phyloP scores from a whole-genome alignment of 1,284 basidiomycete species.

The Moniliella sp. region DNA sequence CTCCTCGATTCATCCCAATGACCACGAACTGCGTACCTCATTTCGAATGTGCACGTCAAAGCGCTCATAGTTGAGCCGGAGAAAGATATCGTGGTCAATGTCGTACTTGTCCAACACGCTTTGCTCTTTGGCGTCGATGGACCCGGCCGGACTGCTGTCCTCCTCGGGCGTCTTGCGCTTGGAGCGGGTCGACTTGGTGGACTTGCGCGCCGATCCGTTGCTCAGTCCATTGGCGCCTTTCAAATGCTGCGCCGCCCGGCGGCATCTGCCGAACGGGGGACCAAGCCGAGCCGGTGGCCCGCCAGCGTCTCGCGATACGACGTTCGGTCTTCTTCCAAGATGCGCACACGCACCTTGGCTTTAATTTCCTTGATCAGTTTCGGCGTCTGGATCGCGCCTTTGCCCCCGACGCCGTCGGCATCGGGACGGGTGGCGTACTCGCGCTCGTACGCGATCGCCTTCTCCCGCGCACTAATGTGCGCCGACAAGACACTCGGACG shows the following conservation, averaged over 20 bases:
- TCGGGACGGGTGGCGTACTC: too few species aligned
- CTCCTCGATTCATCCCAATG: too few species aligned
- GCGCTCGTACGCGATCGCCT: conserved; percentile 22
- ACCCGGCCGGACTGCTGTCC: not conserved
- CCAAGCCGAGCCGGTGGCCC: too few species aligned
- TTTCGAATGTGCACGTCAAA: conserved; percentile 75
- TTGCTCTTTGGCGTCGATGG: conserved; percentile 41
- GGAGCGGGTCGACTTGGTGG: not conserved
- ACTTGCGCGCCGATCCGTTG: not conserved
- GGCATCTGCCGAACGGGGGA: too few species aligned
- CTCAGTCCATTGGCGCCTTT: too few species aligned
- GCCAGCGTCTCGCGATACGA: too few species aligned
- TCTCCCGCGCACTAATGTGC: conserved; percentile 34
- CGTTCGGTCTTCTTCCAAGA: conserved; percentile 33
- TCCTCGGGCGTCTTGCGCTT: too few species aligned
- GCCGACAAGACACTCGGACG: conserved; percentile 17
- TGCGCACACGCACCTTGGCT: conserved; percentile 19
- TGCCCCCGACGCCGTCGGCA: too few species aligned
- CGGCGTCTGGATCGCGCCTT: conserved; percentile 32
- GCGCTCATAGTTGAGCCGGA: conserved; percentile 66
- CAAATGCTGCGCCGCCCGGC: too few species aligned
- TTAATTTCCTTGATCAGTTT: conserved; percentile 32
- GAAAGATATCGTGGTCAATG: conserved; percentile 42
- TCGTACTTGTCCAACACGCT: too few species aligned
- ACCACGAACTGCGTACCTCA: too few species aligned